Conservation (phyloP, 768 basidiomycete genomes). For the Zangia roseola region DNA sequence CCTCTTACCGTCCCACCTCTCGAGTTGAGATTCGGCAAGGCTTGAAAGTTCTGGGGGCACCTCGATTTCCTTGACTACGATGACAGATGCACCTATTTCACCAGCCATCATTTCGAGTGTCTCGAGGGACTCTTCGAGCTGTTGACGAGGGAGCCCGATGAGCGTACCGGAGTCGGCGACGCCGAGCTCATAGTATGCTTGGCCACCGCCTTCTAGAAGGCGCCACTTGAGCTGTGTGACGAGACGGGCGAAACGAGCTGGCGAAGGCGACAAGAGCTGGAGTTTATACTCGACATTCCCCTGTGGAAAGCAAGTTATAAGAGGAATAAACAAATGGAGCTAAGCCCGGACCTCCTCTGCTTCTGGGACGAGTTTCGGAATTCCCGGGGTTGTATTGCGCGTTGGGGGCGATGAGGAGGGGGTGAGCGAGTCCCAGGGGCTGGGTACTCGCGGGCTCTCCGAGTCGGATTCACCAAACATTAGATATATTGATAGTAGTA, state of each 20-base stretch:
- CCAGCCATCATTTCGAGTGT: constrained; percentile 94
- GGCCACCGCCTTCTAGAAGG: constrained; percentile 78
- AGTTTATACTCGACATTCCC: constrained; percentile 96
- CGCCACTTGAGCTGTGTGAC: constrained; percentile 98
- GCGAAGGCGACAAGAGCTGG: constrained; percentile 77
- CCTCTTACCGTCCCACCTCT: constrained; percentile 38
- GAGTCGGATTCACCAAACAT: constrained; percentile 87
- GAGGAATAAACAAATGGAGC: neutral
- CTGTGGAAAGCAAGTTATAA: constrained; percentile 29
- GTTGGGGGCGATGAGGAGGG: constrained; percentile 44
- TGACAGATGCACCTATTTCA: constrained; percentile 89
- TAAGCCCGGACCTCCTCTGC: constrained; percentile 50
- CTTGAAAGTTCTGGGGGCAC: constrained; percentile 54
- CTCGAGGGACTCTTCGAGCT: constrained; percentile 79
- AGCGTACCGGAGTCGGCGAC: constrained; percentile 88
- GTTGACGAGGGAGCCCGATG: constrained; percentile 68
- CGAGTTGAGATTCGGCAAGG: constrained; percentile 32
- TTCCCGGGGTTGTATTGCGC: constrained; percentile 27
- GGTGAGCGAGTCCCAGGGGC: constrained; percentile 80
- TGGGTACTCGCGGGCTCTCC: constrained; percentile 75
- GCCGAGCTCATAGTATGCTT: constrained; percentile 80
- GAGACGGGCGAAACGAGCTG: constrained; percentile 74
- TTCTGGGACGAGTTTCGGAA: constrained; percentile 75
- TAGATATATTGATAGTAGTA: constrained; percentile 58
- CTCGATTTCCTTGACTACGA: constrained; percentile 87